Evolutionary conservation across 2,329 filamentous ascomycete species (phyloP), one percentile per base, ranked within the genome.

Genomic region (Calonectria pseudoturangicola): DNA sequence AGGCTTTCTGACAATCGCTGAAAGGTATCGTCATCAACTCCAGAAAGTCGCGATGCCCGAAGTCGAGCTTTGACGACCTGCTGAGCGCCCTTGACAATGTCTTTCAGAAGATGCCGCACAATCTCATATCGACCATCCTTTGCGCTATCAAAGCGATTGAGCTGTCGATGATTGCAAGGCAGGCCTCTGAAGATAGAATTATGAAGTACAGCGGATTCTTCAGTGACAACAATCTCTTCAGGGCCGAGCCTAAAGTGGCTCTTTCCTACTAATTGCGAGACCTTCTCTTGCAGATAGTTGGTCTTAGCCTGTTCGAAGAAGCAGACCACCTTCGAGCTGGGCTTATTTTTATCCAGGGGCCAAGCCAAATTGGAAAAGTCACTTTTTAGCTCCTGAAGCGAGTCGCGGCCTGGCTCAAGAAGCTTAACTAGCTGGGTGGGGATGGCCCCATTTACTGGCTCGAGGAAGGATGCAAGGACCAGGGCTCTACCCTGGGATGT

Each of bases 171-270:
- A 16, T 70, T 70, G 33, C 68, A 70, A 15, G 68, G 62, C 10
- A 70, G 43, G 6, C 68, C 68, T 50, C 68, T 36, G 15, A 43
- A 54, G 2, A 70, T 54, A n/a, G 68, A 54, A 3, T 62, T 50
- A 16, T 70, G 60, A 10, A 70, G 51, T 21, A 63, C 58, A 25
- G 68, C 68, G 18, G 68, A 70, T 12, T 58, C 50, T 16, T 66
- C 50, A 1, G 68, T 70, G 30, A 70, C 68, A n/a, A 70, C 68
- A 30, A 70, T 70, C 33, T 70, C 68, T 50, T 70, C 68, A 2
- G 68, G 68, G 25, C 68, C 68, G n/a, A 70, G 33, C 51, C 65
- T 70, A 50, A 70, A 70, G 30, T 70, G 68, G 27, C 27, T 70
- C 25, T 66, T 70, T 4, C 62, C 62, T 0, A 60, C 62, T 48